Percentiles rank a stretch among this genome's conserved stretches.
Conservation (phyloP, 2,329 filamentous ascomycete species). For the Calonectria hongkongensis region DNA sequence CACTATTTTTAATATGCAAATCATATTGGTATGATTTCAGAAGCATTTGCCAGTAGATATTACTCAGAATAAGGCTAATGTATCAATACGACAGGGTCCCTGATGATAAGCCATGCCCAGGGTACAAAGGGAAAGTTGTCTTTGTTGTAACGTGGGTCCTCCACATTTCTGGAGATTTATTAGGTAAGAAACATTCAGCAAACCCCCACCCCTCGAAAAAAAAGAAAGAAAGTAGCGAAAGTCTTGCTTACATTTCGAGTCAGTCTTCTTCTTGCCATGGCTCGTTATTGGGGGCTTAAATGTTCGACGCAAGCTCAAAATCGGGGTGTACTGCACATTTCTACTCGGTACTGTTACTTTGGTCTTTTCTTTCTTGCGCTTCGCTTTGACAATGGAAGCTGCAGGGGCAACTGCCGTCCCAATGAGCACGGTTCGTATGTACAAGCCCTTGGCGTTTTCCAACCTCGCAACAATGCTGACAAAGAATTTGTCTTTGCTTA, state of each 20-base stretch:
- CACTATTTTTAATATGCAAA: not conserved
- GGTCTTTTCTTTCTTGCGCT: conserved; percentile 44
- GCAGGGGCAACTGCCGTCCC: conserved; percentile 23
- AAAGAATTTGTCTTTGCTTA: conserved; percentile 2
- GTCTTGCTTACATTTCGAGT: not conserved
- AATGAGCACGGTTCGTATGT: conserved; percentile 44
- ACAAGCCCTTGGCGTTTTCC: not conserved
- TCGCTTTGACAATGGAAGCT: conserved; percentile 38
- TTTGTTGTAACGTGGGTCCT: not conserved
- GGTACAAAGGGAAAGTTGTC: not conserved
- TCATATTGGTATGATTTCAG: not conserved
- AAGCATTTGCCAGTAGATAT: no score
- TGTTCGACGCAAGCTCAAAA: conserved; percentile 40
- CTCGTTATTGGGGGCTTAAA: conserved; percentile 36
- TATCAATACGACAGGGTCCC: not conserved
- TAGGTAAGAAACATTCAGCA: not conserved
- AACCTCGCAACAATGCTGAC: not conserved
- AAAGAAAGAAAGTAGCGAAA: no score
- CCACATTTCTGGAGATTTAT: conserved; percentile 6
- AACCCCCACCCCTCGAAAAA: no score
- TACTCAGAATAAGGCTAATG: not conserved
- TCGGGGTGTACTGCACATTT: conserved; percentile 47
- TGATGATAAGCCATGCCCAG: not conserved
- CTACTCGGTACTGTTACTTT: conserved; percentile 46
- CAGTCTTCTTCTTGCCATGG: conserved; percentile 37